Percentiles rank a stretch among this genome's conserved stretches.
Evolutionary conservation across 2,329 filamentous ascomycete species (phyloP).

Genomic region (Pyrenophora seminiperda): DNA sequence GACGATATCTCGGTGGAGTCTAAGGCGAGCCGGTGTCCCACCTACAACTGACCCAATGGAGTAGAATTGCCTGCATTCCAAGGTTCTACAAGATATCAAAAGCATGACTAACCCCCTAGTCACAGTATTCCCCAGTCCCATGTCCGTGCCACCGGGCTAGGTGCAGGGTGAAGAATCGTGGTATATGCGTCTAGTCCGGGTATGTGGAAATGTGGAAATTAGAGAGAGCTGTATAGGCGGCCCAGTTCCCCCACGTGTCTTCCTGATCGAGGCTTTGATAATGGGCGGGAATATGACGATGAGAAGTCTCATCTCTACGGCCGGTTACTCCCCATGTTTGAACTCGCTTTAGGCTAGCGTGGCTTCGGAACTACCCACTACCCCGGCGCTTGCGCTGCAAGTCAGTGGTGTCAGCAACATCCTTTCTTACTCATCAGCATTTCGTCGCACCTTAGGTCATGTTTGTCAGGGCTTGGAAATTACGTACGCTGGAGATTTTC

Average conservation of each 20-base stretch:
- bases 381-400: slow-evolving; percentile 17
- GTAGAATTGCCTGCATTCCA: neutral
- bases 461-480: slow-evolving; percentile 21
- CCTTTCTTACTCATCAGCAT: slow-evolving; percentile 28
- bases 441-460: slow-evolving; percentile 5
- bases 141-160: neutral
- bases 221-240: too few species aligned
- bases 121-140: neutral
- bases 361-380: slow-evolving; percentile 12
- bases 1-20: slow-evolving; percentile 7
- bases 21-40: slow-evolving; percentile 9
- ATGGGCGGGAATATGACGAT: slow-evolving; percentile 7
- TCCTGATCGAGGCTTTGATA: slow-evolving; percentile 31
- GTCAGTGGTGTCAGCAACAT: slow-evolving; percentile 31
- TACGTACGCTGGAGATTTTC: neutral
- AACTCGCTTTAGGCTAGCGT: slow-evolving; percentile 20
- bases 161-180: slow-evolving; percentile 2
- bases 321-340: slow-evolving; percentile 4
- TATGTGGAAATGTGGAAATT: too few species aligned
- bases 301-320: neutral
- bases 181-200: neutral
- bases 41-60: neutral
- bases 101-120: slow-evolving; percentile 21
- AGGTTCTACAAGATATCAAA: slow-evolving; percentile 7
- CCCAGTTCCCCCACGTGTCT: neutral